These are phyloP conservation scores for Rosa hybrid DNA, from an alignment of 331 rosid species.

Conservation along the genomic window DNA sequence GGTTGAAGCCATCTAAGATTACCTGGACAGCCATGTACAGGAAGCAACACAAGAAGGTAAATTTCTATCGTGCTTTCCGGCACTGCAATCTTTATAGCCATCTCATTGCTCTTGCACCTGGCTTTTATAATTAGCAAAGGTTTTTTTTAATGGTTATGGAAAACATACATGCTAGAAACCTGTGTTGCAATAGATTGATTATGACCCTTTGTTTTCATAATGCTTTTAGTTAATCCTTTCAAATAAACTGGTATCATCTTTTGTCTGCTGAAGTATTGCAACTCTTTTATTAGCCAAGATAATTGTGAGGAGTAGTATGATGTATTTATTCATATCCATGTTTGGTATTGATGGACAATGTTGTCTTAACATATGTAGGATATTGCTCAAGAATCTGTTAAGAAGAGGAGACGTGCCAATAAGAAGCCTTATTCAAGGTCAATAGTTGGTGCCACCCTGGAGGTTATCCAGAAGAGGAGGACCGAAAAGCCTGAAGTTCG, in stretches of 20 bases:
- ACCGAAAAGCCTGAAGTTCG: slow-evolving; percentile 86
- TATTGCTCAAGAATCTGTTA: slow-evolving; percentile 84
- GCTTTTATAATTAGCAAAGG: neutral
- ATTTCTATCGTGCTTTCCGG: neutral
- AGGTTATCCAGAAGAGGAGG: slow-evolving; percentile 80
- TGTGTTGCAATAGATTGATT: neutral
- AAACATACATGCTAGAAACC: neutral
- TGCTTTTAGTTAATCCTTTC: neutral
- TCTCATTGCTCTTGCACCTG: neutral
- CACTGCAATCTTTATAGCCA: neutral
- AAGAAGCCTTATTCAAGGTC: slow-evolving; percentile 92
- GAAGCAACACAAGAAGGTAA: slow-evolving; percentile 89
- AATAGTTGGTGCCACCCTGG: slow-evolving; percentile 87
- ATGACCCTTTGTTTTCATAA: neutral
- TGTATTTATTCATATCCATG: neutral
- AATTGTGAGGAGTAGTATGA: neutral
- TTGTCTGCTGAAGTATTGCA: too few species aligned
- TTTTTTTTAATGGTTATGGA: neutral
- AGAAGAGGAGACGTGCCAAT: slow-evolving; percentile 74
- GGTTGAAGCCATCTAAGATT: slow-evolving; percentile 84
- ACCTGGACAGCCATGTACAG: slow-evolving; percentile 92
- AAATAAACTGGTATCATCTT: neutral
- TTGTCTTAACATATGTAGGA: slow-evolving; percentile 44
- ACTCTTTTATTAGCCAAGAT: neutral
- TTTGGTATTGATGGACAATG: neutral